These are phyloP conservation scores for Plasmodium relictum DNA, from an alignment of 169 alveolate genomes.

Conservation along the genomic window DNA sequence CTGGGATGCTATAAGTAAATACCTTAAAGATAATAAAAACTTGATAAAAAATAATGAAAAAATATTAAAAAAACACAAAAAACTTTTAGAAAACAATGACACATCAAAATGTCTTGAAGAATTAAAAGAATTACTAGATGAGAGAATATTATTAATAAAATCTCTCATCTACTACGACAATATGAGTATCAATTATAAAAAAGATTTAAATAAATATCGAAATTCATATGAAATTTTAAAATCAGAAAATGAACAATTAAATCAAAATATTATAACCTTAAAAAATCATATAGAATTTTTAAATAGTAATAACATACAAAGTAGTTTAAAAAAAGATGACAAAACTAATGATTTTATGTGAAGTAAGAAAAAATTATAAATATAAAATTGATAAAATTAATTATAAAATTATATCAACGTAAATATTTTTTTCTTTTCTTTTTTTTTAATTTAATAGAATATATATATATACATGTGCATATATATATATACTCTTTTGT, in stretches of 20 bases:
- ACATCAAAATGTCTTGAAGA: conserved; percentile 4
- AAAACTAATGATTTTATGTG: background rate
- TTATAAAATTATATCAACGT: no score
- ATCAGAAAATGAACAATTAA: conserved; percentile 55
- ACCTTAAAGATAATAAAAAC: conserved; percentile 6
- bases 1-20: background rate
- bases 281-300: conserved; percentile 32
- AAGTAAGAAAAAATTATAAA: background rate
- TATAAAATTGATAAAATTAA: no score
- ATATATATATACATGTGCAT: no score
- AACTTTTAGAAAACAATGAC: conserved; percentile 15
- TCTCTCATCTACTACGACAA: conserved; percentile 15
- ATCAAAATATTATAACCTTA: conserved; percentile 43
- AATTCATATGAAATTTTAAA: conserved; percentile 18
- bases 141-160: conserved; percentile 39
- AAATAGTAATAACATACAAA: background rate
- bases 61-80: conserved; percentile 20
- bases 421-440: no score
- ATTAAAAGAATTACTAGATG: conserved; percentile 33
- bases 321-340: background rate
- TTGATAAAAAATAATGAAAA: conserved; percentile 7
- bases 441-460: no score
- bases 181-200: conserved; percentile 1
- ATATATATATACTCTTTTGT: no score
- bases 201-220: conserved; percentile 14